Conservation (phyloP, 352 stramenopile genomes). For the Globisporangium cylindrosporum region DNA sequence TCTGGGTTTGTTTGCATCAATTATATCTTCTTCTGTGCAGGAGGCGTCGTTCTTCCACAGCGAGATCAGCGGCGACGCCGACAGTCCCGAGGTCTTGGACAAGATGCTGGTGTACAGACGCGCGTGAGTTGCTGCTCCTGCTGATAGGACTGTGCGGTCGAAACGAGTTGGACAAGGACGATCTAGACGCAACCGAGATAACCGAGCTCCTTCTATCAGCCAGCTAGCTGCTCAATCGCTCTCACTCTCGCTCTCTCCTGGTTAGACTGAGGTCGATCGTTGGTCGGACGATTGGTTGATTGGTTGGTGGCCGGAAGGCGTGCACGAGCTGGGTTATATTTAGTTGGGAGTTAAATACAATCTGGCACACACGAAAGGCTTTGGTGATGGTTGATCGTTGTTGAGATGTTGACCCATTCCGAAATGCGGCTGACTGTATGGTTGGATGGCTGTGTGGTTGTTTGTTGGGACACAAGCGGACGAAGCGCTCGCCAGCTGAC, state of each 20-base stretch:
- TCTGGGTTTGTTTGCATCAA: not conserved
- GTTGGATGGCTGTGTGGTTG: not conserved
- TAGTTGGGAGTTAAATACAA: constrained; percentile 59
- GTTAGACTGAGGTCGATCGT: not conserved
- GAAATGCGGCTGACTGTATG: not conserved
- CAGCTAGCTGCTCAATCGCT: not conserved
- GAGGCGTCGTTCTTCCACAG: constrained; percentile 63
- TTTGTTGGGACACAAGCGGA: not conserved
- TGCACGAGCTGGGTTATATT: constrained; percentile 59
- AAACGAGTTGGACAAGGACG: constrained; percentile 4
- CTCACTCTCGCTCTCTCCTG: not conserved
- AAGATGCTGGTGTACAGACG: constrained; percentile 72
- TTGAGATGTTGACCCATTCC: constrained; percentile 5
- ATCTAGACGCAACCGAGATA: not conserved
- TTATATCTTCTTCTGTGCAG: constrained; percentile 17
- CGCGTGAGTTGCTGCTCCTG: constrained; percentile 12
- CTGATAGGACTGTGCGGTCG: constrained; percentile 7
- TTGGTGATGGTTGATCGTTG: constrained; percentile 1
- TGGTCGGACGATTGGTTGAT: constrained; percentile 8
- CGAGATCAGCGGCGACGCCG: constrained; percentile 65
- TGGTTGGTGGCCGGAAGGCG: constrained; percentile 10
- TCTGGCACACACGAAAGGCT: constrained; percentile 30
- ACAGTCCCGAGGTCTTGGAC: constrained; percentile 49
- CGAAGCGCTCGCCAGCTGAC: not conserved
- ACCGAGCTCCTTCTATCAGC: not conserved